Evolutionary conservation across 352 stramenopile genomes (phyloP).

Genomic region (Pythium volutum): DNA sequence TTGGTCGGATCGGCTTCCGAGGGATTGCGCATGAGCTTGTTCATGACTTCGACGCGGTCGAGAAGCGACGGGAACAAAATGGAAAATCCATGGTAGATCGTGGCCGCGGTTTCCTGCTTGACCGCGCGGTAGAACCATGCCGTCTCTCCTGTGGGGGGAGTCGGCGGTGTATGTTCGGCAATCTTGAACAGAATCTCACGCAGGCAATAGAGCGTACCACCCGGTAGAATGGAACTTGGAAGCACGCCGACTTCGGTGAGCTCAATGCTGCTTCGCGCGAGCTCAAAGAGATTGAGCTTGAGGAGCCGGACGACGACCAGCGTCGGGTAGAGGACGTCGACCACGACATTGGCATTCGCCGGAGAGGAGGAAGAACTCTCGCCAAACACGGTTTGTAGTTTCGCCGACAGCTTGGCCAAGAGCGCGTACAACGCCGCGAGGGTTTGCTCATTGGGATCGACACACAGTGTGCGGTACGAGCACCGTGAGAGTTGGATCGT

Average conservation of each 20-base stretch:
- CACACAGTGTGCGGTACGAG: constrained; percentile 70
- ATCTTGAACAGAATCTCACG: constrained; percentile 71
- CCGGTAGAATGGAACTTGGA: constrained; percentile 30
- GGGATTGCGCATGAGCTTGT: constrained; percentile 56
- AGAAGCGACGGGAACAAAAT: constrained; percentile 76
- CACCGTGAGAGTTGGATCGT: constrained; percentile 80
- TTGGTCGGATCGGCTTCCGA: constrained; percentile 32
- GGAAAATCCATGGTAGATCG: constrained; percentile 82
- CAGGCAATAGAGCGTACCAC: constrained; percentile 49
- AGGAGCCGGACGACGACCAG: constrained; percentile 69
- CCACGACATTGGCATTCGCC: constrained; percentile 22
- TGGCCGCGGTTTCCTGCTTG: constrained; percentile 72
- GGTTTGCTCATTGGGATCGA: constrained; percentile 72
- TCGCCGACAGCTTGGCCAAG: constrained; percentile 35
- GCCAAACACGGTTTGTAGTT: constrained; percentile 27
- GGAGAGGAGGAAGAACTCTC: not conserved
- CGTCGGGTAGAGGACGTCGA: constrained; percentile 65
- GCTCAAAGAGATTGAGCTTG: constrained; percentile 89
- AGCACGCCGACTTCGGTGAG: constrained; percentile 53
- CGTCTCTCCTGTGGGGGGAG: constrained; percentile 33
- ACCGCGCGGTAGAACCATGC: constrained; percentile 75
- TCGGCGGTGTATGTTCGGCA: constrained; percentile 42
- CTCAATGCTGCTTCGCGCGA: constrained; percentile 68
- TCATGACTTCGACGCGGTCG: constrained; percentile 80
- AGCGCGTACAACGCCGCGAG: constrained; percentile 61